phyloP scores from a whole-genome alignment of 163 green algal species.

The Scenedesmus sp. region DNA sequence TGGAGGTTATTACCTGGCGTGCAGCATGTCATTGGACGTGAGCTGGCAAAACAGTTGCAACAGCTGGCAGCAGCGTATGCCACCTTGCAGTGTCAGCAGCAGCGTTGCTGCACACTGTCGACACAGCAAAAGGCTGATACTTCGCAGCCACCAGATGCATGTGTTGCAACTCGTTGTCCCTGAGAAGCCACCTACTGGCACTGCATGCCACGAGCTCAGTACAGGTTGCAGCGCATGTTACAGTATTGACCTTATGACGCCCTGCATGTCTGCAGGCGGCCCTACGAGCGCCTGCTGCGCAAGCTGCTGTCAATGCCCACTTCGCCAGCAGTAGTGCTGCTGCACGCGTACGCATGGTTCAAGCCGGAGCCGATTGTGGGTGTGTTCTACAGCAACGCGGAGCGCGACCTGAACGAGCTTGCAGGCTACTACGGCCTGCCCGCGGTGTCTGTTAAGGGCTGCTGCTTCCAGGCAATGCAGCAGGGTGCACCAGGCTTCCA shows the following conservation, averaged over 20 bases:
- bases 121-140: too few relatives aligned
- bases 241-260: too few relatives aligned
- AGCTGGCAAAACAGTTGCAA: too few relatives aligned
- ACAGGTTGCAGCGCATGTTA: too few relatives aligned
- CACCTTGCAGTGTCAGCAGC: not conserved
- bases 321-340: conserved; percentile 66
- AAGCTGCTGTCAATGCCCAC: conserved; percentile 68
- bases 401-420: conserved; percentile 58
- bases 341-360: conserved; percentile 65
- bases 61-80: not conserved
- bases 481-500: conserved; percentile 27
- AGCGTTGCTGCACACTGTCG: not conserved
- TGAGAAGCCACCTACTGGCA: too few relatives aligned
- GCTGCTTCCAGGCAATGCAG: conserved; percentile 49
- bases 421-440: conserved; percentile 64
- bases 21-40: not conserved
- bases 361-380: not conserved
- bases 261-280: conserved; percentile 48
- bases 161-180: too few relatives aligned
- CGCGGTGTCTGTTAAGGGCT: conserved; percentile 50
- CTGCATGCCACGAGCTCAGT: too few relatives aligned
- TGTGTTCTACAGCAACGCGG: conserved; percentile 56
- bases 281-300: conserved; percentile 73
- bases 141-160: not conserved
- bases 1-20: not conserved